These are phyloP conservation scores for Umbelopsis ramanniana DNA, from an alignment of 192 early-diverging fungal genomes.

Conservation along the genomic window DNA sequence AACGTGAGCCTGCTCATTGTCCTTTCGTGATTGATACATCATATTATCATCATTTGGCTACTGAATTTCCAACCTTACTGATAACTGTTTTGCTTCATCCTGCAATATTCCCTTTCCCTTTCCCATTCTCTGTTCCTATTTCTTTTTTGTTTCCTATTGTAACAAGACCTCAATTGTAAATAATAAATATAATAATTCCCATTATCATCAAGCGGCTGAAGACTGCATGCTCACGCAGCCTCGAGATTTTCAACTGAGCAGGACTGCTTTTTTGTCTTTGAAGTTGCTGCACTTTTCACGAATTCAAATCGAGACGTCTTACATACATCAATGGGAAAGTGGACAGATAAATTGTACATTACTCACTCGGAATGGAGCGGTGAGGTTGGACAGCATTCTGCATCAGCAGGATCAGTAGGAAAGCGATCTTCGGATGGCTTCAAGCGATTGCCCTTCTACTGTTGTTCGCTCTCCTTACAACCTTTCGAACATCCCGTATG, in stretches of 20 bases:
- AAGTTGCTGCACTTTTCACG: background rate
- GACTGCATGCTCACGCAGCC: no score
- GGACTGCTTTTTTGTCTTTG: background rate
- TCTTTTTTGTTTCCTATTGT: background rate
- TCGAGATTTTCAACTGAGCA: background rate
- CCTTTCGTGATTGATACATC: background rate
- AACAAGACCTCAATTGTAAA: background rate
- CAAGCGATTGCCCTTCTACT: slow-evolving; percentile 80
- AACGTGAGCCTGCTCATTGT: background rate
- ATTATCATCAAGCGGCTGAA: no score
- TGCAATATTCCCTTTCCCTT: slow-evolving; percentile 11
- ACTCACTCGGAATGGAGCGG: slow-evolving; percentile 71
- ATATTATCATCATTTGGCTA: background rate
- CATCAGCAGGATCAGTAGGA: slow-evolving; percentile 67
- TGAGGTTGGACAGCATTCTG: slow-evolving; percentile 56
- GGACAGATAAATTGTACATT: slow-evolving; percentile 88
- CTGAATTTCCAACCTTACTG: background rate
- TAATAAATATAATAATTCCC: slow-evolving; percentile 3
- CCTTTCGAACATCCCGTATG: slow-evolving; percentile 89
- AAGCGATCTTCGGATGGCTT: slow-evolving; percentile 61
- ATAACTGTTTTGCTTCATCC: background rate
- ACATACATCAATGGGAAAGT: slow-evolving; percentile 47
- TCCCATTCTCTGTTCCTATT: background rate
- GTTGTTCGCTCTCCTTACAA: slow-evolving; percentile 89
- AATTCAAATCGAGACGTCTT: background rate